Conservation (phyloP, 2,329 filamentous ascomycete species). For the Colletotrichum theobromicola region DNA sequence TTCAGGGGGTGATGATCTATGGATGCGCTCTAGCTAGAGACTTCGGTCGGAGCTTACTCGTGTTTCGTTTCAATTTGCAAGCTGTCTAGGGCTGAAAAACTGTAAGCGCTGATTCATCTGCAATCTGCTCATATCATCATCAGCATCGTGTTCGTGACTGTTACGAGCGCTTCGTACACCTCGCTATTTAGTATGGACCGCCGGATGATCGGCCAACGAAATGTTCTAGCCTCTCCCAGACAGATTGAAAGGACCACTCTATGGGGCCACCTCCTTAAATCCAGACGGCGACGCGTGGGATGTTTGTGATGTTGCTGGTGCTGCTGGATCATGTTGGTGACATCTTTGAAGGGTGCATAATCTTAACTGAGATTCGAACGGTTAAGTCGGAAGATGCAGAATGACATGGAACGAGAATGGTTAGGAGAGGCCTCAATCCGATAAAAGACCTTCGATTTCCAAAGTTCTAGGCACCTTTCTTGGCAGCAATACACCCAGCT, state of each 20-base stretch:
- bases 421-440: fast-evolving
- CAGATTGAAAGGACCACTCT: not conserved
- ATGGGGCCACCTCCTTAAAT: not conserved
- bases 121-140: not conserved
- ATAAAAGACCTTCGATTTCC: not conserved
- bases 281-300: not conserved
- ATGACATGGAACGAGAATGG: not conserved
- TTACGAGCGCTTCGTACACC: not conserved
- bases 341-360: not conserved
- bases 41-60: not conserved
- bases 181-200: not conserved
- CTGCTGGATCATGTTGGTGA: too few relatives aligned
- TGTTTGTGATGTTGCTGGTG: not conserved
- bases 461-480: fast-evolving
- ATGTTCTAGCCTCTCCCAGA: not conserved
- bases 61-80: not conserved
- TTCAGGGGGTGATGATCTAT: conserved; percentile 30
- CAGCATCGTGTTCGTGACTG: fast-evolving
- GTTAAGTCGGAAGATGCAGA: not conserved
- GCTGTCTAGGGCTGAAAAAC: fast-evolving
- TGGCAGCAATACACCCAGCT: not conserved
- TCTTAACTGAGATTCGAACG: not conserved
- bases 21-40: not conserved
- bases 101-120: fast-evolving
- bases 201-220: not conserved